Base-by-base conservation (phyloP, 2,329 filamentous ascomycete species). In the Penicillium sp. region DNA sequence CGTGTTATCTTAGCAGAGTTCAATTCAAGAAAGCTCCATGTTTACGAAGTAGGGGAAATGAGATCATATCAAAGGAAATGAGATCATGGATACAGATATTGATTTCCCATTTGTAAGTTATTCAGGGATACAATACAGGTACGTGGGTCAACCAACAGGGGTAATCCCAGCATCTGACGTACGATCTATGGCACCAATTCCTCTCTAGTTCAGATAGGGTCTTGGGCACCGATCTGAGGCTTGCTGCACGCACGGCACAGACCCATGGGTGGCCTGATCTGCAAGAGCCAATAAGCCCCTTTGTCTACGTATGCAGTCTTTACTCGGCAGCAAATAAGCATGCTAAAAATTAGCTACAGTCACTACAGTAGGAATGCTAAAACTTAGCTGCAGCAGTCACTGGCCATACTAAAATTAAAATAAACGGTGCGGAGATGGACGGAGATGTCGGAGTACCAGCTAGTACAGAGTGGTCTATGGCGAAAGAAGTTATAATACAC, bases 121-220 rank as follows among this genome's bases (percentile, higher is more conserved):
- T 13, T 13, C 11, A 13, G 29, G 29, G 29, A 33, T 16, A 33
- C 5, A 33, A 33, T 33, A 33, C 31, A 33, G 27, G 4, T 10
- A 29, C 27, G 13, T 16, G n/a, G 35, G 35, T 19, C 35, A 3
- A 6, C 5, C 10, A 29, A 48, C 29, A 49, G 21, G 29, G 29
- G 33, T 27, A 24, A 35, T 22, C 47, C 46, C 13, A 21, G 46
- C 5, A 26, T 47, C 33, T 52, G 50, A 52, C 41, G 41, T 52
- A 16, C 26, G 48, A 51, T 50, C 53, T 39, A 49, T 39, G 14
- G 41, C 27, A 43, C 31, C 14, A n/a, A 37, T 21, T 29, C 48
- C 48, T 39, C 45, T 47, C 33, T 39, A 43, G 53, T 58, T 50
- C 24, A 57, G 59, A 63, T 58, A 61, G 54, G 53, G 53, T 63